Base-by-base conservation (phyloP, 2,329 filamentous ascomycete species). In the Penicillium psychrosexuale region DNA sequence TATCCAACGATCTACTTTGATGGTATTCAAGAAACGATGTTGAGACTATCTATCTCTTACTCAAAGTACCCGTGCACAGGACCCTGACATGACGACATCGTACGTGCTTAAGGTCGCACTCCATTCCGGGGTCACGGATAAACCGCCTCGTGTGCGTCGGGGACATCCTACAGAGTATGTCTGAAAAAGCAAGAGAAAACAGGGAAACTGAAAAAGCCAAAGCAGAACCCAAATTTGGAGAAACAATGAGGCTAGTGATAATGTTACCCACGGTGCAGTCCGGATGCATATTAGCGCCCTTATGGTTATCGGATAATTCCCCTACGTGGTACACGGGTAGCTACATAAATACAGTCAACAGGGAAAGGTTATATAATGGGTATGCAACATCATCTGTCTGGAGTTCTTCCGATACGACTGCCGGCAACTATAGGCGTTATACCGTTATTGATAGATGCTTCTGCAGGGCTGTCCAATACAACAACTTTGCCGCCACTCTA, bases 231-330 rank as follows among this genome's bases (percentile, higher is more conserved):
- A 44, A 43, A 43, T 27, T 19, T 33, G 19, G 40, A 30, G 31
- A 51, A 47, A 47, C 19, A 39, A 27, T 47, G 27, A 47, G 36
- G 43, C 36, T 53, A 47, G 36, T 33, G 27, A 11, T 40, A 42
- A 61, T 64, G 62, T 61, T 57, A 66, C 62, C 59, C 56, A 60
- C 19, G 8, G 46, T 27, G 19, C 19, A 48, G 47, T 51, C 42
- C 9, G 54, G 49, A 50, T 53, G 40, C 44, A 56, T 24, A 33
- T 42, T n/a, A 40, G 43, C 24, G 45, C 38, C 30, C 15, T 48
- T 30, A 40, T 48, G 53, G 52, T 50, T 52, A 43, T 61, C 61
- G 62, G 62, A 65, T 52, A 64, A 59, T 61, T 64, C 55, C 47
- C 46, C 44, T 15, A 19, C 19, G 61, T 63, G 38, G 60, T 50